Evolutionary conservation across 139 green algal genomes (phyloP), one percentile per base, ranked within the genome.

Genomic region (Micractinium conductrix): DNA sequence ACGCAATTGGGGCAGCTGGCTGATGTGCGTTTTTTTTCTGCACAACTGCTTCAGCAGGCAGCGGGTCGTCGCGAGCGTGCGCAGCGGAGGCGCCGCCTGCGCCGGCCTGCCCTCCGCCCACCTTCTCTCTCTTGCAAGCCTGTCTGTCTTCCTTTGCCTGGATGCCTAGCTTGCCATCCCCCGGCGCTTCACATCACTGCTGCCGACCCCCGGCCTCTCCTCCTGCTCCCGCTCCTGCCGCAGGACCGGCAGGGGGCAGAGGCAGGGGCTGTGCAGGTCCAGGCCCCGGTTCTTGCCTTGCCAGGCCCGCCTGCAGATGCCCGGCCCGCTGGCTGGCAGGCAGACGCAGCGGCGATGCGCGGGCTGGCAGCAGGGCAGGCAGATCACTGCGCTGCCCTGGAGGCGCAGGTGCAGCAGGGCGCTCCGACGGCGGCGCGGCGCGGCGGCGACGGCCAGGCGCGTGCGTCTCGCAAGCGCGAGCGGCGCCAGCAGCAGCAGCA

Each of bases 321-420:
- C n/a, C n/a, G n/a, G n/a, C n/a, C n/a, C 2, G 74, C 30, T 6
- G 65, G 5, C 2, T 74, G 62, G 78, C 30, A 83, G 78, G n/a
- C 62, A 3, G 62, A 83, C 37, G 17, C 19, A 2, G 60, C 33
- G 14, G 78, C 78, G 4, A 44, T 83, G 42, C 40, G n/a, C 0
- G 78, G 62, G 40, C 62, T 83, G 78, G 78, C 78, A 4, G 78
- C 60, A n/a, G 78, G 78, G 16, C 78, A 74, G 62, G 78, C 78
- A n/a, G 78, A 83, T n/a, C 78, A 86, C 44, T 43, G 74, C 19
- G 79, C 43, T 17, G 79, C 42, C 0, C 44, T 85, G 60, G 76
- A 84, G 80, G 43, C 44, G 79, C 84, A 72, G 83, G 44, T 2
- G 35, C 48, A 38, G 50, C 48, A 48, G 71, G 22, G 3, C 42